Evolutionary conservation across 179 eudicot genomes (phyloP).

Genomic region (Spinacia oleracea): DNA sequence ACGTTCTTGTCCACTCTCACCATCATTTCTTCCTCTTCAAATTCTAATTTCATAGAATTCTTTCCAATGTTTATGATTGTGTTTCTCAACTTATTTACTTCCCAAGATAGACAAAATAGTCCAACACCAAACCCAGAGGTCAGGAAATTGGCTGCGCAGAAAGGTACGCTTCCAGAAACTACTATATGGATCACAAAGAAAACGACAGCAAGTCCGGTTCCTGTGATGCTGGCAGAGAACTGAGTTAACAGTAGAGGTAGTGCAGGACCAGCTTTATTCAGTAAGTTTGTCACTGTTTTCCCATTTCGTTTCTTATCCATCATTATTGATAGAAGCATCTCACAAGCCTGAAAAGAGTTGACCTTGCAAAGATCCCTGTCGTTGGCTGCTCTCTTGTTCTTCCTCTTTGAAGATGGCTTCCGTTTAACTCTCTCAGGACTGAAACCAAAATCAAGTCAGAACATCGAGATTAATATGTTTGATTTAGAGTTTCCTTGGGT

Average conservation of each 20-base stretch:
- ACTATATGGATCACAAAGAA: conserved; percentile 56
- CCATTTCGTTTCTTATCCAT: conserved; percentile 48
- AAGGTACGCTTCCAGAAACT: conserved; percentile 50
- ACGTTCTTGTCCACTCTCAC: conserved; percentile 48
- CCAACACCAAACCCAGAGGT: conserved; percentile 66
- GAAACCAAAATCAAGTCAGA: conserved; percentile 12
- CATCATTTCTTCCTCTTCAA: conserved; percentile 58
- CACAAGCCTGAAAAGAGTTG: conserved; percentile 67
- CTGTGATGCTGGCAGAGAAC: conserved; percentile 80
- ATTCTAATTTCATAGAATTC: conserved; percentile 37
- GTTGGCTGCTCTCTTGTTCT: conserved; percentile 35
- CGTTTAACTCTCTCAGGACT: conserved; percentile 43
- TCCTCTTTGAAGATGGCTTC: conserved; percentile 36
- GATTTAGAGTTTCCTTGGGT: neutral
- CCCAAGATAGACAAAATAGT: conserved; percentile 76
- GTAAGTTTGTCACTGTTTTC: conserved; percentile 41
- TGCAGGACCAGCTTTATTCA: conserved; percentile 70
- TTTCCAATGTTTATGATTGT: conserved; percentile 53
- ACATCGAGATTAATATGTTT: neutral
- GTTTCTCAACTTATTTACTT: conserved; percentile 60
- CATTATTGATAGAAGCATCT: conserved; percentile 59
- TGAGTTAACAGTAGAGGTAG: conserved; percentile 65
- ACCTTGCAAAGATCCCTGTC: conserved; percentile 43
- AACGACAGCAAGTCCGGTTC: conserved; percentile 78
- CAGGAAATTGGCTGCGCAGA: conserved; percentile 50